Base-by-base conservation (phyloP, 2,329 filamentous ascomycete species). In the Akanthomyces lecanii region DNA sequence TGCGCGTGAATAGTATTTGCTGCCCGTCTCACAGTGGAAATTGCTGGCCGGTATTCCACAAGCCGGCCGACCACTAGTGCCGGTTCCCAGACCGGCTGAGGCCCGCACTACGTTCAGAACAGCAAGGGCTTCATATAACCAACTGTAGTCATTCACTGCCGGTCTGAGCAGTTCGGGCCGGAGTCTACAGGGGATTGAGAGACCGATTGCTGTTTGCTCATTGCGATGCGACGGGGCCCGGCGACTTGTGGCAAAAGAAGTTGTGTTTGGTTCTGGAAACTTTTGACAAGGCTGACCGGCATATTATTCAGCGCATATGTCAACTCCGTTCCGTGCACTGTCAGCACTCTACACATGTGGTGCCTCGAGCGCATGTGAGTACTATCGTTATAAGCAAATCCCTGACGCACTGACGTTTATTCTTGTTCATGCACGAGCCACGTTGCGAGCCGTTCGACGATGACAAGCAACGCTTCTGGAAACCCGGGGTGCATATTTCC, bases 401-500 rank as follows among this genome's bases (percentile, higher is more conserved):
- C 23, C 2, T 18, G 23, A 30, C 47, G 47, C 47, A 50, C 23
- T 18, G 47, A 28, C 47, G 4, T 16, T 30, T 28, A 38, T 38
- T 30, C 30, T 16, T 12, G 23, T 30, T 7, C 25, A 30, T 50
- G 47, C 47, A 25, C 23, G 23, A 50, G 47, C 47, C 47, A 30
- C 47, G 25, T 18, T 50, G 23, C 47, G 14, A 10, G 25, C 47
- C 47, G 47, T 50, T 50, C 12, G 25, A 30, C 16, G 23, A 16
- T 50, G 47, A 50, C 47, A 50, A 14, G 23, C 11, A 50, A 50
- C 12, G 28, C 5, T 25, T 54, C 33, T 40, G 51, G n/a, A 54
- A 36, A 54, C 51, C 51, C 11, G 51, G 51, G 51, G 51, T 54
- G 51, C 51, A 54, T 54, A 14, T 25, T 40, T 54, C 36, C 51